Evolutionary conservation across 495 filamentous ascomycete species (phyloP).

Genomic region (Hypoxylon subgilvum): DNA sequence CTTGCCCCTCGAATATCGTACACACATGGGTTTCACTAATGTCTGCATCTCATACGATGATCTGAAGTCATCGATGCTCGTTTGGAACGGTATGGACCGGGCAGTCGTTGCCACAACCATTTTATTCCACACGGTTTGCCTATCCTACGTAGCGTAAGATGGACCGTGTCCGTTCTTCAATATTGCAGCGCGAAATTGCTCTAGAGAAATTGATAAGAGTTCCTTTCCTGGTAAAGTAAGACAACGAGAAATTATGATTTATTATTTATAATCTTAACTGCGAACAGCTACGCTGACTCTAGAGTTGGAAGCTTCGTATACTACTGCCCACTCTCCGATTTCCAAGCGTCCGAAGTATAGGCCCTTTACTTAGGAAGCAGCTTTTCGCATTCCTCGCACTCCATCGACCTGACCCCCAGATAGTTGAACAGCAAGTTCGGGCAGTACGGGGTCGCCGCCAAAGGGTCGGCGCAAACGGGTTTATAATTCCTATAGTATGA

Average conservation of each 20-base stretch:
- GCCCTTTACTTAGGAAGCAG: too few relatives aligned
- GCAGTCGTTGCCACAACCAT: background rate
- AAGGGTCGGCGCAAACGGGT: background rate
- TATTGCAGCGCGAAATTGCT: background rate
- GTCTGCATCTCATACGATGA: background rate
- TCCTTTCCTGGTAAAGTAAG: too few relatives aligned
- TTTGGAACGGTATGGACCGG: background rate
- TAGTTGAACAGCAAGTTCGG: background rate
- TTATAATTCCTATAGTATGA: background rate
- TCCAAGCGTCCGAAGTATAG: too few relatives aligned
- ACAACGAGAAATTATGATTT: too few relatives aligned
- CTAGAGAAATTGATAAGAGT: too few relatives aligned
- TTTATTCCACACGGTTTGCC: slow-evolving; percentile 1
- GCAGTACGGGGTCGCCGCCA: background rate
- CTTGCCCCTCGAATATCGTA: background rate
- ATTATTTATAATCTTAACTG: too few relatives aligned
- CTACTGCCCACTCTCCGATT: background rate
- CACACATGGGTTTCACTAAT: background rate
- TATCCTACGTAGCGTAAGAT: slow-evolving; percentile 3
- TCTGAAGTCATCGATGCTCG: slow-evolving; percentile 5
- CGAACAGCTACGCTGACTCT: too few relatives aligned
- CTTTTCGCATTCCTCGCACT: background rate
- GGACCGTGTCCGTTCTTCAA: slow-evolving; percentile 11
- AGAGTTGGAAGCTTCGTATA: background rate
- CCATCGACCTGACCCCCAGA: background rate